Percentiles rank a stretch among this genome's conserved stretches.
These are phyloP conservation scores for Talaromyces marneffei DNA, from an alignment of 2,329 filamentous ascomycete species.

Conservation along the genomic window DNA sequence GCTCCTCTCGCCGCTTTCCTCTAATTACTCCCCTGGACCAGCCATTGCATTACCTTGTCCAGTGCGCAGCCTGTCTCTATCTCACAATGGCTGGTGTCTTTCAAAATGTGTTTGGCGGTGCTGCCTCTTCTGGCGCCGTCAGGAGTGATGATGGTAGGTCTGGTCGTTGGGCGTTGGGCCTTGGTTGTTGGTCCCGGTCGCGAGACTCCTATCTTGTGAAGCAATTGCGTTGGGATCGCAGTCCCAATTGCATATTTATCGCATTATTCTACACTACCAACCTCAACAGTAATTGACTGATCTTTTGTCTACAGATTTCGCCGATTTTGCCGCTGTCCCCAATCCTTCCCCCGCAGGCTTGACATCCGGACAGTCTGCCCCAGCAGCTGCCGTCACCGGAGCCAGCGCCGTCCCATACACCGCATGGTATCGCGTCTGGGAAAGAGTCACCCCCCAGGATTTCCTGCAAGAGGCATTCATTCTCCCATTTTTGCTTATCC, in stretches of 20 bases:
- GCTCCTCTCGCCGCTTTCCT: conserved; percentile 1
- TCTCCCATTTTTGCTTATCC: conserved; percentile 64
- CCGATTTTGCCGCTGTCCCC: conserved; percentile 76
- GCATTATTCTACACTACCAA: not conserved
- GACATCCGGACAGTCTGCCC: conserved; percentile 35
- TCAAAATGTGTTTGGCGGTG: conserved; percentile 36
- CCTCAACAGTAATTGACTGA: not conserved
- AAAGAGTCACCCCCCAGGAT: conserved; percentile 75
- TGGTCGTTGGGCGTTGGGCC: not conserved
- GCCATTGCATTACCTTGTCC: conserved; percentile 4
- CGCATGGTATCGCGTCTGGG: conserved; percentile 95
- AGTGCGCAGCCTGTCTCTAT: conserved; percentile 11
- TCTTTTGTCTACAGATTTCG: not conserved
- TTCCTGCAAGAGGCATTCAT: conserved; percentile 85
- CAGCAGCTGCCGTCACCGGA: conserved; percentile 40
- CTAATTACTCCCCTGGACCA: conserved; percentile 2
- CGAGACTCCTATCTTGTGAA: conserved; percentile 2
- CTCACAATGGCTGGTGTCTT: conserved; percentile 35
- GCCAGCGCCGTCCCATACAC: conserved; percentile 64
- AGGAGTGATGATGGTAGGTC: conserved; percentile 34
- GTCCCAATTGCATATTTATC: not conserved
- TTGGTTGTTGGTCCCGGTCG: not conserved
- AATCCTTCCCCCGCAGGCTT: conserved; percentile 54
- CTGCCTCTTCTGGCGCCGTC: conserved; percentile 25
- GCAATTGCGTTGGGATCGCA: not conserved